Base-by-base conservation (phyloP, 2,329 filamentous ascomycete genomes). In the Pyricularia pennisetigena region DNA sequence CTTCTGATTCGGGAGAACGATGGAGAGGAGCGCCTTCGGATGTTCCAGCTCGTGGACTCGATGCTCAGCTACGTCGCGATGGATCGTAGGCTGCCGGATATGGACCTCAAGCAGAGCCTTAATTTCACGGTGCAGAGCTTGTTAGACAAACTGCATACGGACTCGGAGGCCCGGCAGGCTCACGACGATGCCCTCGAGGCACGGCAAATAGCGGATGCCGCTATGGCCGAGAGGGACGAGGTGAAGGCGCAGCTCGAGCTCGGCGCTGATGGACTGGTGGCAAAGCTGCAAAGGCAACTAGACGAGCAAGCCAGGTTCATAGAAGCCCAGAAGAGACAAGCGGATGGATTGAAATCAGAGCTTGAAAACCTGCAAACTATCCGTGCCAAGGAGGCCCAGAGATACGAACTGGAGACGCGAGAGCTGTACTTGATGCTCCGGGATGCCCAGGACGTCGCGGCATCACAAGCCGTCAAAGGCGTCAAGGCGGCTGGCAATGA, bases 41-140 rank as follows among this genome's bases (percentile, higher is more conserved):
- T 97, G 90, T 99, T 98, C 80, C 95, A 98, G 81, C 87, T 99
- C 30, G 94, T 98, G 30, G 95, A 99, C 79, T 90, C 92, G n/a
- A 98, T 98, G 93, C 88, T 99, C 72, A 97, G 93, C 79, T 98
- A 98, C 78, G 94, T 99, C 71, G 94, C 94, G 74, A 99, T 99
- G 94, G 95, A 99, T 78, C 88, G 95, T 75, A 87, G 95, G 71
- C 80, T 98, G 71, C 95, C 95, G 57, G 94, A 99, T 78, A 94
- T 98, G 88, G 95, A 99, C 77, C 86, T 99, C 69, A 97, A 97
- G 82, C 94, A 98, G 78, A 97, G 93, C 75, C 86, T 99, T 72
- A 97, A 97, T 78, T 98, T 98, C 75, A 97, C 94, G 0, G 95
- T 99, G 10, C 95, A 98, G 80, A 97, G 88, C 78, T 83, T 99